These are phyloP conservation scores for Picea abies DNA, from an alignment of 83 land plant genomes.

Conservation along the genomic window DNA sequence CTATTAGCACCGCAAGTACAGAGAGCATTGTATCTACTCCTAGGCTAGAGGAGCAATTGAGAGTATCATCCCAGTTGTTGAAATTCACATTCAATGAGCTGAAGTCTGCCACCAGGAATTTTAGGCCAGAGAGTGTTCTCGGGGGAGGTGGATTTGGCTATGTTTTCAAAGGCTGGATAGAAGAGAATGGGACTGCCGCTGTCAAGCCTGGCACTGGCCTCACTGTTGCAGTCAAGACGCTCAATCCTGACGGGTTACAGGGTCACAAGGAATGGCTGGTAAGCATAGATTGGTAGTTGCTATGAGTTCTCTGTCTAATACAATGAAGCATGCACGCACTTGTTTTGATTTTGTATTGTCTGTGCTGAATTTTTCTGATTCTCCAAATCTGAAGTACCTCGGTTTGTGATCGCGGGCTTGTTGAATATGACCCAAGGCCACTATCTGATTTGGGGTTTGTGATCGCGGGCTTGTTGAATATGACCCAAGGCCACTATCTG, in stretches of 20 bases:
- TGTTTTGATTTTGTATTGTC: neutral
- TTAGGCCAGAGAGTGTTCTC: conserved; percentile 76
- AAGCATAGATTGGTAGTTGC: conserved; percentile 11
- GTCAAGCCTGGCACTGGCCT: conserved; percentile 75
- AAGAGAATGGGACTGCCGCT: conserved; percentile 74
- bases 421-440: neutral
- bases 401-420: neutral
- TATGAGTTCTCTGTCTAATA: too few relatives aligned
- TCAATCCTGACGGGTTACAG: conserved; percentile 74
- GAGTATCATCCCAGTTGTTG: conserved; percentile 28
- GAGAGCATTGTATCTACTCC: conserved; percentile 58
- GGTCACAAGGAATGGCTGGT: conserved; percentile 89
- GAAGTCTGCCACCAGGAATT: conserved; percentile 70
- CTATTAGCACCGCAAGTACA: conserved; percentile 34
- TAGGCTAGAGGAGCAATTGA: conserved; percentile 27
- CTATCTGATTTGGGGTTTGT: neutral
- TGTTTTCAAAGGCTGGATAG: conserved; percentile 84
- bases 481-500: neutral
- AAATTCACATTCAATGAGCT: conserved; percentile 63
- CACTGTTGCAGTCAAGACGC: conserved; percentile 73
- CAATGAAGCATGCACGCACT: neutral
- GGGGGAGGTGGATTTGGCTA: conserved; percentile 81
- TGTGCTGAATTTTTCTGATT: neutral
- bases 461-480: neutral
- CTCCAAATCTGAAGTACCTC: neutral